Base-by-base conservation (phyloP, 1,284 basidiomycete species). In the Puccinia novopanici region DNA sequence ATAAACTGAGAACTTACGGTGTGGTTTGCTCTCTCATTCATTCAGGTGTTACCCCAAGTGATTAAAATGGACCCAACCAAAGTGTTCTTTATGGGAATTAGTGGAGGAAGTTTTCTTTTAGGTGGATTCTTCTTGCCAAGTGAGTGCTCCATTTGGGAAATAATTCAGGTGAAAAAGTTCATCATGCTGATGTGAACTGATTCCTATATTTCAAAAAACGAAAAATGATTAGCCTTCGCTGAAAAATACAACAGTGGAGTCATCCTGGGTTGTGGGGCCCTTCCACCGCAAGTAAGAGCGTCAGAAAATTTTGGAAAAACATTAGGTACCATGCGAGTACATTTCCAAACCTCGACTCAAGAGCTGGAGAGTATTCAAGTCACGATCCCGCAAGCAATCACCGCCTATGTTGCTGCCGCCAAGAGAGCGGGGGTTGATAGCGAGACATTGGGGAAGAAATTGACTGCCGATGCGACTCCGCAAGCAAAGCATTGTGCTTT, bases 241-340 rank as follows among this genome's bases (percentile, higher is more conserved):
- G 77, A 71, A 50, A 79, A 52, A n/a, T 79, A 72, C 13, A 59
- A 71, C 27, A 79, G 37, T 34, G 77, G 77, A 2, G 68, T 42
- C 13, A 37, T 79, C 30, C 55, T 79, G 34, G 77, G 67, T 4
- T 79, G 77, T 63, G 77, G 77, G 13, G 77, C 37, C 19, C 59
- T 79, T 59, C 67, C 77, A 48, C 67, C 68, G 17, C 67, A 79
- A 59, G 68, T 79, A 5, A 48, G 10, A 34, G 3, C 68, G 24
- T 79, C 77, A 13, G 52, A 15, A 24, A 72, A 79, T 30, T 79
- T 79, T 37, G 77, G 77, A n/a, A 79, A 63, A 63, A 52, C 77
- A 17, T n/a, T 79, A 19, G 67, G 52, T 6, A 71, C 67, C 9
- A 79, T 79, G 77, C 50, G 77, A 42, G 71, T 72, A 12, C 77